Conservation (phyloP, 2,329 filamentous ascomycete species). For the Pseudopithomyces chartarum region DNA sequence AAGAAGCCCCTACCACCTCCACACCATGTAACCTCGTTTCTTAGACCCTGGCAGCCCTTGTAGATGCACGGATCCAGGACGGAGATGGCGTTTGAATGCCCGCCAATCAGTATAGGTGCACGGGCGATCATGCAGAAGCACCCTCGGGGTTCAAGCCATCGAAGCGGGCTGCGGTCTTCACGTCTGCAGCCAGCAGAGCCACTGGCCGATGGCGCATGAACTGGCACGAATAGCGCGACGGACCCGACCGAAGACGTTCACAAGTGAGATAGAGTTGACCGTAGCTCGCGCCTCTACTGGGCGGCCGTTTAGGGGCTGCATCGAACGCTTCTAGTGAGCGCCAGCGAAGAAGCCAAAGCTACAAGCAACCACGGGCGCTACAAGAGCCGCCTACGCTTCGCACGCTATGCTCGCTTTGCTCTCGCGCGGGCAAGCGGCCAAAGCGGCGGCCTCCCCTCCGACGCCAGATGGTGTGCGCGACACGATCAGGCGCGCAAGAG, state of each 20-base stretch:
- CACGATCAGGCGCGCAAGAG: neutral
- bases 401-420: neutral
- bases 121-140: slow-evolving; percentile 41
- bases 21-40: slow-evolving; percentile 44
- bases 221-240: slow-evolving; percentile 22
- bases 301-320: slow-evolving; percentile 35
- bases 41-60: slow-evolving; percentile 2
- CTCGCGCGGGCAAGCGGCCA: neutral
- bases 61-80: slow-evolving; percentile 40
- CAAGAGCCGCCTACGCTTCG: slow-evolving; percentile 5
- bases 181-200: slow-evolving; percentile 25
- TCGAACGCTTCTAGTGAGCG: slow-evolving; percentile 39
- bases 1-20: slow-evolving; percentile 32
- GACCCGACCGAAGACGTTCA: neutral
- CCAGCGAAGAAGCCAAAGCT: slow-evolving; percentile 10
- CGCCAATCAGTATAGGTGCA: slow-evolving; percentile 29
- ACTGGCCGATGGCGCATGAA: slow-evolving; percentile 30
- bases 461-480: neutral
- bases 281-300: slow-evolving; percentile 8
- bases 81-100: slow-evolving; percentile 31
- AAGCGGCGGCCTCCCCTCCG: neutral
- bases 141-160: slow-evolving; percentile 39
- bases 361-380: slow-evolving; percentile 1
- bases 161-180: slow-evolving; percentile 28
- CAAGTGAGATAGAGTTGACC: slow-evolving; percentile 16